Evolutionary conservation across 768 basidiomycete genomes (phyloP).

Genomic region (Epithele typhae): DNA sequence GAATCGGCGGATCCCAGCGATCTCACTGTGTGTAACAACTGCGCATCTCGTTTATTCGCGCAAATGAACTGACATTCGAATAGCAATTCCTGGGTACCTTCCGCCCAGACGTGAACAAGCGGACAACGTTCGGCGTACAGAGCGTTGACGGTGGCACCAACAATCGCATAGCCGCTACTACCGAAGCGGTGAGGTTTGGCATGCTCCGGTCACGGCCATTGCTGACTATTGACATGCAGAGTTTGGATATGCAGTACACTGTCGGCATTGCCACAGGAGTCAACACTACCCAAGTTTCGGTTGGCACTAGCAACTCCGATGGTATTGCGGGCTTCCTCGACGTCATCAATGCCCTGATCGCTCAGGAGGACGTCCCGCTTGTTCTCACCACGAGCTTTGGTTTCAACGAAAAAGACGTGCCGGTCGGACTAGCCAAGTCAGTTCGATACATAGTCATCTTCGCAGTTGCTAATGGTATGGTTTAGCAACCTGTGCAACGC

Average conservation of each 20-base stretch:
- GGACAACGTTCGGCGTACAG: conserved; percentile 17
- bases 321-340: conserved; percentile 26
- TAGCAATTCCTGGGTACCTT: conserved; percentile 21
- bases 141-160: conserved; percentile 25
- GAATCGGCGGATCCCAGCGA: conserved; percentile 26
- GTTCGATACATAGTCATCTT: neutral
- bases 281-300: conserved; percentile 26
- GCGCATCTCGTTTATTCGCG: neutral
- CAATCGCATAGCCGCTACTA: conserved; percentile 30
- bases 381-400: conserved; percentile 68
- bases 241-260: conserved; percentile 28
- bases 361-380: conserved; percentile 43
- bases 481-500: conserved; percentile 34
- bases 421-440: conserved; percentile 2
- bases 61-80: too few relatives aligned
- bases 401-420: conserved; percentile 28
- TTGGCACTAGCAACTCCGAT: conserved; percentile 23
- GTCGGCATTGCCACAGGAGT: conserved; percentile 27
- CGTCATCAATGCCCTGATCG: conserved; percentile 54
- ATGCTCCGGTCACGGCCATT: too few relatives aligned
- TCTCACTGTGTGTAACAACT: conserved; percentile 29
- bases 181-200: conserved; percentile 26
- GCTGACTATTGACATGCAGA: too few relatives aligned
- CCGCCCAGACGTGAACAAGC: conserved; percentile 17
- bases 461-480: too few relatives aligned